A percentile compares a stretch with the other conserved stretches of the same genome.
Conservation (phyloP, 2,329 filamentous ascomycete species). For the Cryphonectria nitschkei region DNA sequence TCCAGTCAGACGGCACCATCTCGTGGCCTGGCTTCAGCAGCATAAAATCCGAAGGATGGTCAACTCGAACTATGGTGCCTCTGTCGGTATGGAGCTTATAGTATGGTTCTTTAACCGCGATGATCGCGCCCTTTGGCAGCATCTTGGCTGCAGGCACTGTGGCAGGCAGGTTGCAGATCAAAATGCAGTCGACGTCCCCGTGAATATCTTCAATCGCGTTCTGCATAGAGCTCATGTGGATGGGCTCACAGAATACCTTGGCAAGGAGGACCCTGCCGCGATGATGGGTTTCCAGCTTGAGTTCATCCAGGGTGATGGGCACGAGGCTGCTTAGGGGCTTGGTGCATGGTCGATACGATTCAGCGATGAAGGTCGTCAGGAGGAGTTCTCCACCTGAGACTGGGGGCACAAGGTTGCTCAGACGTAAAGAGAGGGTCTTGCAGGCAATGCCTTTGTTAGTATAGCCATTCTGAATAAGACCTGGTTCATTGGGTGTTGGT, state of each 20-base stretch:
- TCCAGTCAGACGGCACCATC: neutral
- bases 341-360: constrained; percentile 27
- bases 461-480: neutral
- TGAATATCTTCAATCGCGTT: constrained; percentile 72
- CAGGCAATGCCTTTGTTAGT: neutral
- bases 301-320: constrained; percentile 22
- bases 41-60: constrained; percentile 41
- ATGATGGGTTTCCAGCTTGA: constrained; percentile 30
- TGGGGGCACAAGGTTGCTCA: neutral
- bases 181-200: constrained; percentile 76
- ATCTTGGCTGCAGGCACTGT: constrained; percentile 36
- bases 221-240: constrained; percentile 16
- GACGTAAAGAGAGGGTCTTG: neutral
- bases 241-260: constrained; percentile 20
- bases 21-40: constrained; percentile 29
- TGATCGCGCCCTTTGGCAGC: constrained; percentile 38
- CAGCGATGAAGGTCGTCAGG: constrained; percentile 10
- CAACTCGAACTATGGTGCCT: constrained; percentile 40
- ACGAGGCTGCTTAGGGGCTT: constrained; percentile 17
- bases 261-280: constrained; percentile 26
- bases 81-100: constrained; percentile 37
- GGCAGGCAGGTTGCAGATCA: constrained; percentile 53
- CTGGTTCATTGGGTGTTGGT: neutral
- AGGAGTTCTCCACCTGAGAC: neutral
- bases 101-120: constrained; percentile 44